Base-by-base conservation (phyloP, 805 yeast genomes). In the Myxozyma kluyveri region DNA sequence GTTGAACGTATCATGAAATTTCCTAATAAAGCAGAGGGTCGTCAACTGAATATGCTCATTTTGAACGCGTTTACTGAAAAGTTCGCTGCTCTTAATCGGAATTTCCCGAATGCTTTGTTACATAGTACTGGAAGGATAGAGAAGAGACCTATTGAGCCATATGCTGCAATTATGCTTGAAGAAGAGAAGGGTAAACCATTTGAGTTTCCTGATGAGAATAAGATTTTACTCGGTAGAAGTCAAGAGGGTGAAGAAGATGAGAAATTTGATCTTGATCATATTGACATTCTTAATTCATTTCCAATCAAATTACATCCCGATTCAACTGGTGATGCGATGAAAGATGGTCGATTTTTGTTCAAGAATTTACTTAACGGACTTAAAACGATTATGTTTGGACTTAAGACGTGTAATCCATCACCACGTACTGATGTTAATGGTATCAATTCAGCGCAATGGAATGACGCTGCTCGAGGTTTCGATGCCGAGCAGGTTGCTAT, bases 361-460 rank as follows among this genome's bases (percentile, higher is more conserved):
- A 80, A 91, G 59, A 89, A 96, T 3, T 72, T 95, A 48, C 80
- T 93, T 84, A 86, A 90, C 3, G 93, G 93, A 65, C 73, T 93
- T 63, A 88, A 90, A 66, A 87, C 96, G 0, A 86, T 89, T 39
- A 85, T 91, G 63, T 87, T 84, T 68, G 96, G 96, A 2, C 73
- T 95, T 59, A 89, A 88, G 65, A 82, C 83, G 47, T 89, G 96
- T 66, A 91, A 90, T 64, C 95, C 96, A 0, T 85, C 91, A 1
- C 84, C 95, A 0, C 45, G 58, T 7, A 65, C 70, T 12, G 74
- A 74, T 9, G 76, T 80, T 14, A 68, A 72, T 24, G 81, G 77
- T 7, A 72, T 76, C 45, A 72, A 76, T 38, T 71, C 75, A 3
- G 80, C 76, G 49, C 75, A 75, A 35, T 91, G 97, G 97, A 83